Evolutionary conservation across 805 yeast genomes (phyloP), one percentile per base, ranked within the genome.

Genomic region (Millerago galiae): DNA sequence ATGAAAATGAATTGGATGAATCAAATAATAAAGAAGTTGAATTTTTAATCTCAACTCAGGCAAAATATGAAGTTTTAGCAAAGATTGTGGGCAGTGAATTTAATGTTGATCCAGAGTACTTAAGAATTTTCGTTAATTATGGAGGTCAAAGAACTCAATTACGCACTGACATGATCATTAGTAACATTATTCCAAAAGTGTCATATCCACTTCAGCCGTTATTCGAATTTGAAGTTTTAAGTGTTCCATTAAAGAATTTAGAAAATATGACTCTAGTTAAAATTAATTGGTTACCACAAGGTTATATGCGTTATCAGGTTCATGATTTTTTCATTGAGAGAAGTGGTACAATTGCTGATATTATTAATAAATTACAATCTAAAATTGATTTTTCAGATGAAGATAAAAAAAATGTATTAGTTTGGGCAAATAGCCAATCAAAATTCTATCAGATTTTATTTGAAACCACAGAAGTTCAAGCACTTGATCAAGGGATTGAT

Each of bases 151-250:
- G 75, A 45, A 66, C 71, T 44, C 79, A 83, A 1, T 41, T 70
- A 41, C 65, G 62, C 32, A 58, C 69, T 3, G 59, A 55, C 34
- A 56, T 62, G 37, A 35, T 32, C 11, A 45, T 70, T 14, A 57
- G 58, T 10, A 59, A 61, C 26, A 65, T 65, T 42, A 50, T 66
- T 26, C 60, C 70, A 4, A 65, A 65, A 38, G 39, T 38, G 10
- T 45, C 54, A 29, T 44, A 53, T 12, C 66, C 66, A 40, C 53
- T 59, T 26, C 59, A 66, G 7, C 67, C 79, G 5, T 54, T 68
- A 2, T 74, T 91, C 44, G 81, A 81, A 50, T 91, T 84, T 58
- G 96, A 91, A 55, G 63, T 83, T 1, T 70, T 93, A 54, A 83
- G 79, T 36, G 79, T 89, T 35, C 78, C 90, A 2, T 66, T 91